Conservation (phyloP, 495 filamentous ascomycete genomes). For the Xylaria castorea region DNA sequence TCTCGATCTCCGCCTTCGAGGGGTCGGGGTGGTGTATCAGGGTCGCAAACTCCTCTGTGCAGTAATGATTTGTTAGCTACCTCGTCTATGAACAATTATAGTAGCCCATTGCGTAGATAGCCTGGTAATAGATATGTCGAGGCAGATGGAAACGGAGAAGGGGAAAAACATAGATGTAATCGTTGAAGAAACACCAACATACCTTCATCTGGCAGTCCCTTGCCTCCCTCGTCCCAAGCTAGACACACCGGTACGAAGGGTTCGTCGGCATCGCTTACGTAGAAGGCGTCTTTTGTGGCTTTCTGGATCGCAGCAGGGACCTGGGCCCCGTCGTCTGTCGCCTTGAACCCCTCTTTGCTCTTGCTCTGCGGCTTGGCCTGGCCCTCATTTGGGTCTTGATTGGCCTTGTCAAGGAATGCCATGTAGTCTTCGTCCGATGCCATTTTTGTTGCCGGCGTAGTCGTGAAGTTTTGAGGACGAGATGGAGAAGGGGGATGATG, state of each 20-base stretch:
- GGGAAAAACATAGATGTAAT: constrained; percentile 4
- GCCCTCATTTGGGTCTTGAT: constrained; percentile 66
- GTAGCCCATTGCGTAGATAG: background rate
- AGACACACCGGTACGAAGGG: constrained; percentile 79
- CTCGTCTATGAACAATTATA: background rate
- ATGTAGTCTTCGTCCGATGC: constrained; percentile 81
- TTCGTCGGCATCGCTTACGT: constrained; percentile 82
- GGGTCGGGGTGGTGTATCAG: constrained; percentile 61
- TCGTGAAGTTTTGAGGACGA: constrained; percentile 29
- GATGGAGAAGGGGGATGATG: background rate
- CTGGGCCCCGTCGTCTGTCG: constrained; percentile 55
- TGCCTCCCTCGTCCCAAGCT: constrained; percentile 62
- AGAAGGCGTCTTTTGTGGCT: constrained; percentile 64
- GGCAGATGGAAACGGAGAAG: constrained; percentile 16
- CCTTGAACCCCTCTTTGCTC: constrained; percentile 49
- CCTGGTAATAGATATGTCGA: constrained; percentile 34
- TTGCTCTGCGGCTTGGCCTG: constrained; percentile 35
- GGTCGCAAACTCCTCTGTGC: constrained; percentile 61
- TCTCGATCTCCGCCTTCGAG: constrained; percentile 57
- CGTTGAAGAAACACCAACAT: constrained; percentile 36
- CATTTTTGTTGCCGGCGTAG: constrained; percentile 54
- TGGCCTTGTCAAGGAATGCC: constrained; percentile 84
- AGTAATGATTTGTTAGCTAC: constrained; percentile 21
- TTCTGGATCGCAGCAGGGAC: constrained; percentile 65
- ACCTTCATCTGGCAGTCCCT: constrained; percentile 68